Base-by-base conservation (phyloP, 2,329 filamentous ascomycete species). In the Fusarium sp. region DNA sequence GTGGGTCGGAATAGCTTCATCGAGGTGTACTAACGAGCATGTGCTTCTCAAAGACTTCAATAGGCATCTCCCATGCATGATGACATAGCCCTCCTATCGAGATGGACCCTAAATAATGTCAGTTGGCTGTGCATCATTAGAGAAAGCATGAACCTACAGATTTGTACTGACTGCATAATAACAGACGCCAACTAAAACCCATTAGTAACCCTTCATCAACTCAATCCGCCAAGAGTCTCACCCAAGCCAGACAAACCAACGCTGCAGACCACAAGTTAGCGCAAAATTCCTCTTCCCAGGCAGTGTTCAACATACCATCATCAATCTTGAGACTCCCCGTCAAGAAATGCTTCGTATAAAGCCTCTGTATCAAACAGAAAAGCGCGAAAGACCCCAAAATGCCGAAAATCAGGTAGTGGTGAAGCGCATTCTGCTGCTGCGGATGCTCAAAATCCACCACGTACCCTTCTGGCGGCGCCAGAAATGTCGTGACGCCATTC, bases 381-480 rank as follows among this genome's bases (percentile, higher is more conserved):
- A 68, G 29, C 0, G 79, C 74, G 4, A 81, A 35, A 0, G 68
- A 44, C 0, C 74, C 73, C 1, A 78, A 42, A 0, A 80, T 58
- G 0, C 72, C 79, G 10, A 79, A 79, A 1, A 81, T 68, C 1
- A 78, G 55, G 16, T 75, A 81, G 16, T 79, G 75, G 0, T 78
- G 61, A 1, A 74, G 16, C 1, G 72, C 75, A 16, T 70, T 66
- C 10, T 77, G 77, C 4, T 66, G 62, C 14, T 75, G 71, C 0
- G 81, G 80, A 16, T 81, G 64, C 6, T 76, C 70, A 49, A 83
- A 82, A 35, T 83, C 66, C 14, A 81, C 75, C 4, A 69, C 67
- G 22, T 81, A 82, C 16, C 72, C 79, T 2, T 70, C 67, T 1
- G 81, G 81, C 1, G 79, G 75, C 1, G 74, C 11, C 0, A 79